Conservation (phyloP, 345 rosid genomes). For the Acer saccharum region DNA sequence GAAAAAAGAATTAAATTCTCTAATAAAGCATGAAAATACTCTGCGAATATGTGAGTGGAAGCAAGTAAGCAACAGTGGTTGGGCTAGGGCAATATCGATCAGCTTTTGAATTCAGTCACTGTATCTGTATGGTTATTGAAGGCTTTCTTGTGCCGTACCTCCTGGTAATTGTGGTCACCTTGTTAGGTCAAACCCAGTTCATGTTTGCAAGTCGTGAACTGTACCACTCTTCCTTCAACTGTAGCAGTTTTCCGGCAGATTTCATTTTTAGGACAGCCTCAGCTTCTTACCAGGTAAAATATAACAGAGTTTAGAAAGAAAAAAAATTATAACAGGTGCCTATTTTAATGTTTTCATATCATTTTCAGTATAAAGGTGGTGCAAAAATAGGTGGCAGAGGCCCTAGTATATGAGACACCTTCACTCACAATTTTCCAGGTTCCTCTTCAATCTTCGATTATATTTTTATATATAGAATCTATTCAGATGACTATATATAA, state of each 20-base stretch:
- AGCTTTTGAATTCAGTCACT: no score
- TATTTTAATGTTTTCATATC: no score
- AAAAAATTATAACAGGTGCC: no score
- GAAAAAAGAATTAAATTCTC: background rate
- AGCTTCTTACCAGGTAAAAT: slow-evolving; percentile 34
- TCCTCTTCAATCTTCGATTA: background rate
- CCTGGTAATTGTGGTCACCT: background rate
- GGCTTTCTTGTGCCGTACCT: background rate
- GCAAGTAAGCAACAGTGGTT: background rate
- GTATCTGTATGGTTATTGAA: background rate
- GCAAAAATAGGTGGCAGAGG: slow-evolving; percentile 36
- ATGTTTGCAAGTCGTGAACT: background rate
- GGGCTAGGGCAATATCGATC: no score
- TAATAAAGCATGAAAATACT: no score
- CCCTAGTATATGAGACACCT: slow-evolving; percentile 38
- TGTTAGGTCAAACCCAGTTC: background rate
- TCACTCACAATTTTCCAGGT: slow-evolving; percentile 42
- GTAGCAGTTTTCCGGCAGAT: slow-evolving; percentile 27
- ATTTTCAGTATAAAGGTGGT: slow-evolving; percentile 41
- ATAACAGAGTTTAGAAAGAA: background rate
- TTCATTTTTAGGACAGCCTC: slow-evolving; percentile 39
- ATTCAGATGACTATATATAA: no score
- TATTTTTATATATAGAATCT: no score
- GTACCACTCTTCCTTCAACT: slow-evolving; percentile 1
- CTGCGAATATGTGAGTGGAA: no score